Evolutionary conservation across 169 alveolate species (phyloP).

Genomic region (Besnoitia besnoiti): DNA sequence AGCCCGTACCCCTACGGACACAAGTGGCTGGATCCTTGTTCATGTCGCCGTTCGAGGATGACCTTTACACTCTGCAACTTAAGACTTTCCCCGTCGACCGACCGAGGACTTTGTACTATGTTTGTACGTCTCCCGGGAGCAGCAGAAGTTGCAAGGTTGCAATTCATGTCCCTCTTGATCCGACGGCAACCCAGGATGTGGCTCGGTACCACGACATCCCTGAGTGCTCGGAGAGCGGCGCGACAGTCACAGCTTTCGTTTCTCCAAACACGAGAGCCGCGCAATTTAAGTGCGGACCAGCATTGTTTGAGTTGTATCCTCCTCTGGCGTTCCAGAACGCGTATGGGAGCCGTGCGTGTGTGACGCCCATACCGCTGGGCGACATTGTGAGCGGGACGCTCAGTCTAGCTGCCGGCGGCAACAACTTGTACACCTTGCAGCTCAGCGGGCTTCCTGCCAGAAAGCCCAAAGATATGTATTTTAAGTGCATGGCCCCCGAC

Average conservation of each 20-base stretch:
- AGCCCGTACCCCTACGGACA: slow-evolving; percentile 12
- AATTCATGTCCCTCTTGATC: not conserved
- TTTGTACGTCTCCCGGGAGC: not conserved
- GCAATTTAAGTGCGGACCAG: not conserved
- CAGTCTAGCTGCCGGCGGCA: not conserved
- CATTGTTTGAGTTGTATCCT: not conserved
- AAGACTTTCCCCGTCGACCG: slow-evolving; percentile 4
- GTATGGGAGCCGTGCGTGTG: slow-evolving; percentile 7
- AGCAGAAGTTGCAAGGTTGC: not conserved
- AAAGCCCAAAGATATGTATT: not conserved
- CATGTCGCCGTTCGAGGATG: not conserved
- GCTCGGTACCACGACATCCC: not conserved
- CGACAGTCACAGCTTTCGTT: not conserved
- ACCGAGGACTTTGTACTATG: not conserved
- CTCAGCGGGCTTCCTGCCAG: not conserved
- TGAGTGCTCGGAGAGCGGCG: not conserved
- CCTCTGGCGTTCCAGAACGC: not conserved
- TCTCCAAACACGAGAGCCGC: slow-evolving; percentile 3
- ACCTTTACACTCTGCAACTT: not conserved
- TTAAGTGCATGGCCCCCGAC: slow-evolving; percentile 22
- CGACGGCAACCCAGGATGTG: not conserved
- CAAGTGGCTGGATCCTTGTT: not conserved
- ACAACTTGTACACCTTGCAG: not conserved
- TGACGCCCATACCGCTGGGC: slow-evolving; percentile 1
- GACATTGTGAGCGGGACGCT: not conserved